phyloP scores from a whole-genome alignment of 805 yeast genomes.

The Metschnikowia matae region DNA sequence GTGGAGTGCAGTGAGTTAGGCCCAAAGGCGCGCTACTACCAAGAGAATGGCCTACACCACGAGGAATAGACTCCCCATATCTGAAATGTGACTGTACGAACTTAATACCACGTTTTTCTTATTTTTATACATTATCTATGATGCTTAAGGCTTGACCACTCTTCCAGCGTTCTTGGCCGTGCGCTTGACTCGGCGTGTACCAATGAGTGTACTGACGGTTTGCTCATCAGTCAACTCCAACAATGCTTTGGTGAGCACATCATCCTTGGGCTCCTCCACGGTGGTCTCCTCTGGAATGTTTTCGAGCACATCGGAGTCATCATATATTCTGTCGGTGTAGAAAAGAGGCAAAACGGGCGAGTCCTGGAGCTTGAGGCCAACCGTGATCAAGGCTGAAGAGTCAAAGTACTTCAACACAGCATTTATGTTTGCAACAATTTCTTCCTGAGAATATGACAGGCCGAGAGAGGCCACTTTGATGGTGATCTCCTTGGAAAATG shows the following conservation, averaged over 20 bases:
- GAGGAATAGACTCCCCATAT: too few relatives aligned
- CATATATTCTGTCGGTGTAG: constrained; percentile 53
- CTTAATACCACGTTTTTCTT: neutral
- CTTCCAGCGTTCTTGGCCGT: constrained; percentile 12
- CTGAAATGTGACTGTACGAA: too few relatives aligned
- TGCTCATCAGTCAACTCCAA: constrained; percentile 78
- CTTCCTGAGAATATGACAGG: constrained; percentile 35
- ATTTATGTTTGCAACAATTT: constrained; percentile 57
- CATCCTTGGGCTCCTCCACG: constrained; percentile 19
- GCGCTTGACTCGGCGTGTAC: constrained; percentile 39
- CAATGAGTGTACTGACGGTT: constrained; percentile 60
- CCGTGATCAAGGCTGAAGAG: constrained; percentile 46
- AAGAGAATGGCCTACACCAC: too few relatives aligned
- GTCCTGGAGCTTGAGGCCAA: constrained; percentile 58
- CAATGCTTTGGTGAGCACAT: constrained; percentile 50
- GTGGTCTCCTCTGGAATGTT: constrained; percentile 25
- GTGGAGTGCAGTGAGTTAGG: too few relatives aligned
- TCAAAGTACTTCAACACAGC: constrained; percentile 50
- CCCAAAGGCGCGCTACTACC: neutral
- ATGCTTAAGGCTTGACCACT: constrained; percentile 11
- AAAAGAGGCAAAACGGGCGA: constrained; percentile 87
- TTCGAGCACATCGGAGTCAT: constrained; percentile 44
- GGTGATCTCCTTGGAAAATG: constrained; percentile 66
- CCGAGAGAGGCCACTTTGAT: constrained; percentile 61
- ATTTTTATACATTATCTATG: neutral